Base-by-base conservation (phyloP, 202 grass and related monocot species). In the Setaria viridis region DNA sequence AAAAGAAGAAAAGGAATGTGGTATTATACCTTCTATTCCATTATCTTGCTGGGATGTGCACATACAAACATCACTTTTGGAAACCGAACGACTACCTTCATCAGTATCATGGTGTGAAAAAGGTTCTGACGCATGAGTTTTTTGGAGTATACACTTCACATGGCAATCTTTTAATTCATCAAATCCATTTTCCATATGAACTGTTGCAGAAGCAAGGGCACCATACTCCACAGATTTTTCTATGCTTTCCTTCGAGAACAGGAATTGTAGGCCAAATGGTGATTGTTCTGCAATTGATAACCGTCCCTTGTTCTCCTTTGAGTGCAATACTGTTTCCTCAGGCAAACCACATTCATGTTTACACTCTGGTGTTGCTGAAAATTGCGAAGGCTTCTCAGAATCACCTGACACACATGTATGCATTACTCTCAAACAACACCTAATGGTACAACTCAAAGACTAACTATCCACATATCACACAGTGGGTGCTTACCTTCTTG, bases 401-500 rank as follows among this genome's bases (percentile, higher is more conserved):
- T 39, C 68, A 55, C 69, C 84, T 87, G 89, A 45, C 14, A 83
- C 43, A 86, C 7, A 82, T 80, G 79, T 79, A 90, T 60, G 33
- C 0, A 62, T 83, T 45, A 70, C 42, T 39, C 56, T 60, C 73
- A 90, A 67, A 83, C 6, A 83, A 69, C 19, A 78, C 41, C 67
- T 58, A 73, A 29, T 57, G 29, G 32, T 51, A 57, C 14, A 90
- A 78, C 79, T 45, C 9, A 88, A 59, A 2, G 3, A 57, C 7
- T 33, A 58, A 50, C 32, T 17, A 72, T 67, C 49, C 30, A 74
- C 10, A 65, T 21, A 81, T 47, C 50, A 48, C 14, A 82, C n/a
- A 39, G 42, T 34, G 58, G 55, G 57, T 53, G 15, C 49, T 60
- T 83, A 86, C 88, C 74, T 74, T 78, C 65, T 67, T 67, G 25